phyloP scores from a whole-genome alignment of 768 basidiomycete species.

The Boletus patriciae region DNA sequence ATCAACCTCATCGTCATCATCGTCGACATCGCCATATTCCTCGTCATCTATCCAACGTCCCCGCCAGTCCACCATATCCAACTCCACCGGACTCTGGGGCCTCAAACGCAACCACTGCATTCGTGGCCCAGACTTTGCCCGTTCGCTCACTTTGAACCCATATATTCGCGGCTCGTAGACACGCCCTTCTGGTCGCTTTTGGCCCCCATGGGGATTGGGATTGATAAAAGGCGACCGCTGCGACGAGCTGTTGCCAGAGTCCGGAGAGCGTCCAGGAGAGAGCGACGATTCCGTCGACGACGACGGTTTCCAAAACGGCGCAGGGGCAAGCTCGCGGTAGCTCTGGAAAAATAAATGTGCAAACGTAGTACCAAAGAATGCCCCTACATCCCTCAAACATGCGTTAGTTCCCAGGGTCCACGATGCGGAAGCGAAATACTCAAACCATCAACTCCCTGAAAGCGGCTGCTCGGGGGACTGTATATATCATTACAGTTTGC shows the following conservation, averaged over 20 bases:
- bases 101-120: slow-evolving; percentile 96
- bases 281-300: slow-evolving; percentile 50
- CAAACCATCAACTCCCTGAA: slow-evolving; percentile 91
- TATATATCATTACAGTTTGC: slow-evolving; percentile 98
- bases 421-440: slow-evolving; percentile 7
- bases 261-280: slow-evolving; percentile 58
- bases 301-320: slow-evolving; percentile 85
- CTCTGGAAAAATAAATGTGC: slow-evolving; percentile 97
- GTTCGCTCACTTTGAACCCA: slow-evolving; percentile 95
- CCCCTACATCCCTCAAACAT: slow-evolving; percentile 55
- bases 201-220: slow-evolving; percentile 86
- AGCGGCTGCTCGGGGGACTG: slow-evolving; percentile 91
- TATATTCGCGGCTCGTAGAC: slow-evolving; percentile 93
- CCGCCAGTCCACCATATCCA: slow-evolving; percentile 88
- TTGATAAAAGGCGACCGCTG: slow-evolving; percentile 69
- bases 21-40: slow-evolving; percentile 67
- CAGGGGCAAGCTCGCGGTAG: slow-evolving; percentile 92
- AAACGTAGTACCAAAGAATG: slow-evolving; percentile 99
- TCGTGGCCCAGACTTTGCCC: slow-evolving; percentile 90
- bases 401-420: slow-evolving; percentile 11
- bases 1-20: slow-evolving; percentile 53
- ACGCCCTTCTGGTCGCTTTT: slow-evolving; percentile 82
- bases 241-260: slow-evolving; percentile 47
- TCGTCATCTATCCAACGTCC: slow-evolving; percentile 85
- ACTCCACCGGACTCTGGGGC: slow-evolving; percentile 74